phyloP scores from a whole-genome alignment of 164 flowering plant genomes.

The Kingdonia uniflora region DNA sequence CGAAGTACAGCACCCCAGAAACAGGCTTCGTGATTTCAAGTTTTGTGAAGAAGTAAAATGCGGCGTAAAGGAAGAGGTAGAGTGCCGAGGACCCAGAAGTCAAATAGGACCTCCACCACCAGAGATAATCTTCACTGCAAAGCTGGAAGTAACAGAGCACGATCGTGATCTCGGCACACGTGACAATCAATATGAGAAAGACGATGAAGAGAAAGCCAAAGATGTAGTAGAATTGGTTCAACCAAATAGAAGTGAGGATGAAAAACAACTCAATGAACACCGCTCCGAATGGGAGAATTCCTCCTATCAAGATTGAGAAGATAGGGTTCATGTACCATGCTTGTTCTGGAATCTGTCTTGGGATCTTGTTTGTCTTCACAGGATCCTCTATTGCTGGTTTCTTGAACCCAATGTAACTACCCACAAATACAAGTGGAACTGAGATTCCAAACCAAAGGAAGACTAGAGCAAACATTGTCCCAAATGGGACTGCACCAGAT shows the following conservation, averaged over 20 bases:
- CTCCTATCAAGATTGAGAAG: conserved; percentile 73
- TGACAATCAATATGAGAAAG: conserved; percentile 63
- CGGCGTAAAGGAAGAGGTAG: conserved; percentile 77
- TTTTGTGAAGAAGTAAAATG: conserved; percentile 84
- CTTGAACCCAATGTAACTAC: conserved; percentile 74
- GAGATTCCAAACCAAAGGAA: conserved; percentile 82
- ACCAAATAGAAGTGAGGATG: conserved; percentile 89
- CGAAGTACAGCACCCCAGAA: conserved; percentile 71
- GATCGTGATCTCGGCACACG: conserved; percentile 85
- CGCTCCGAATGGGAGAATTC: conserved; percentile 89
- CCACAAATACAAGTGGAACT: conserved; percentile 80
- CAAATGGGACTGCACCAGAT: conserved; percentile 82
- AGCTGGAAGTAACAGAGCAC: conserved; percentile 98
- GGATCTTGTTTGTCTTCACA: conserved; percentile 81
- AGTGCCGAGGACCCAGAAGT: conserved; percentile 90
- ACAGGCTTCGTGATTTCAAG: conserved; percentile 84
- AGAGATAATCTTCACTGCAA: conserved; percentile 86
- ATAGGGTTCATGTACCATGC: conserved; percentile 80
- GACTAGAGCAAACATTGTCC: conserved; percentile 83
- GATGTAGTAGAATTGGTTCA: conserved; percentile 88
- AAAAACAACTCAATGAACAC: conserved; percentile 89
- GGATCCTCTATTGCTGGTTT: conserved; percentile 78
- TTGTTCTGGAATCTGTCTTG: conserved; percentile 82
- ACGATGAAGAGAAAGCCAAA: conserved; percentile 94
- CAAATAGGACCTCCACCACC: conserved; percentile 98